Base-by-base conservation (phyloP, 2,329 filamentous ascomycete genomes). In the Lecanosticta acicola region DNA sequence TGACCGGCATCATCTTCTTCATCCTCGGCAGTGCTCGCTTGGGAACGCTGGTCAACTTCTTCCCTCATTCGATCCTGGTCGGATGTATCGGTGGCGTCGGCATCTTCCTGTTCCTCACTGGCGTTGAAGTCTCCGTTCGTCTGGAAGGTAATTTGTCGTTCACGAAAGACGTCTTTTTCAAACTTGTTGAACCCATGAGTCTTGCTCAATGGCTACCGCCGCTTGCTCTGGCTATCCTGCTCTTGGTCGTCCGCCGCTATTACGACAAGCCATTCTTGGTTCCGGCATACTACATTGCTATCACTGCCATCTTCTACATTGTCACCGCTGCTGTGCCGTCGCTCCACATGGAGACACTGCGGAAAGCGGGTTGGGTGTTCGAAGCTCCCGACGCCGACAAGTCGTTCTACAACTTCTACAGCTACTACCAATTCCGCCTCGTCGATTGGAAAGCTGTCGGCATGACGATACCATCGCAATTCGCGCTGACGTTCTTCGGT, bases 331-430 rank as follows among this genome's bases (percentile, higher is more conserved):
- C 78, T 1, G 72, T 91, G 5, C 79, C 88, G 38, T 74, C 76
- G 14, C 71, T 94, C 41, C 73, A 85, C 33, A 74, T 88, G 49
- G 75, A 79, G 32, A 73, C 73, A 10, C 70, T 97, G 36, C 83
- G 89, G 43, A 67, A 78, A 8, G 71, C 76, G 39, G 93, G 93
- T 14, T 98, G 93, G 93, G 85, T 97, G 9, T 98, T 98, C 59
- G 79, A 87, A 58, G 85, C 85, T 0, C 91, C 93, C 1, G 84
- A 85, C 37, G 83, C 84, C 8, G 85, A 80, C 10, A 87, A 94
- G 58, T 89, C 93, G 0, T 98, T 94, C 81, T 98, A 93, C 79
- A 89, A 93, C 64, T 98, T 98, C 61, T 98, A 95, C 69, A 94
- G 88, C 0, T 78, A 97, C 39, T 98, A 95, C 68, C 74, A 76